These are phyloP conservation scores for Aspergillus piperis DNA, from an alignment of 2,329 filamentous ascomycete species.

Conservation along the genomic window DNA sequence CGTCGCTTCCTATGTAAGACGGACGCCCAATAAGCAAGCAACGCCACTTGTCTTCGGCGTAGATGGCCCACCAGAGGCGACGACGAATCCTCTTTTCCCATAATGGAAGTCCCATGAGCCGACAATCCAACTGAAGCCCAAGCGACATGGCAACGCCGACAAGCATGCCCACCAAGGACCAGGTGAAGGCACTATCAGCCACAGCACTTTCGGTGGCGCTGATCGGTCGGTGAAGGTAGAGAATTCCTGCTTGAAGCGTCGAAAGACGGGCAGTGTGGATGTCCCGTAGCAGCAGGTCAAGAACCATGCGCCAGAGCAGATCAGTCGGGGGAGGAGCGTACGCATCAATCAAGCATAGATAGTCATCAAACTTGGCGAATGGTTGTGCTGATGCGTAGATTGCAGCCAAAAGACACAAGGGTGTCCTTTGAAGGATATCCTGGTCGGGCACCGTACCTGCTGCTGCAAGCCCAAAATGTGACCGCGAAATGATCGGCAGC, in stretches of 20 bases:
- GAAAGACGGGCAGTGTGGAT: conserved; percentile 36
- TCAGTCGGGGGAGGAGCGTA: conserved; percentile 29
- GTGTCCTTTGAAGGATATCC: conserved; percentile 21
- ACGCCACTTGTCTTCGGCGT: conserved; percentile 43
- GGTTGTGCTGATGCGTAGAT: conserved; percentile 37
- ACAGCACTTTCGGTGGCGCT: conserved; percentile 25
- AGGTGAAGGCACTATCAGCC: conserved; percentile 38
- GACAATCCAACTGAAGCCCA: conserved; percentile 41
- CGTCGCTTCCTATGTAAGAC: conserved; percentile 35
- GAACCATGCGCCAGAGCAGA: conserved; percentile 34
- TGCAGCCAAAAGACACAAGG: conserved; percentile 33
- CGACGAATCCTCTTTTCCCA: conserved; percentile 42
- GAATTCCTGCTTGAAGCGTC: conserved; percentile 34
- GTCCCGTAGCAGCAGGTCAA: conserved; percentile 34
- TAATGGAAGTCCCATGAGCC: conserved; percentile 40
- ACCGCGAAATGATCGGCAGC: background rate
- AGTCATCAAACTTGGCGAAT: conserved; percentile 35
- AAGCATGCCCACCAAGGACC: conserved; percentile 41
- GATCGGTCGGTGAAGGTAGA: conserved; percentile 34
- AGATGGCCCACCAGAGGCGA: conserved; percentile 45
- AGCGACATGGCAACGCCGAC: conserved; percentile 38
- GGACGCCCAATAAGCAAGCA: conserved; percentile 40
- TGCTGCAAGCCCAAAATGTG: background rate
- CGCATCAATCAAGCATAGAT: conserved; percentile 30
- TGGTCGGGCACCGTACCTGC: background rate